Evolutionary conservation across 1,284 basidiomycete genomes (phyloP).

Genomic region (Fomitiporia mediterranea): DNA sequence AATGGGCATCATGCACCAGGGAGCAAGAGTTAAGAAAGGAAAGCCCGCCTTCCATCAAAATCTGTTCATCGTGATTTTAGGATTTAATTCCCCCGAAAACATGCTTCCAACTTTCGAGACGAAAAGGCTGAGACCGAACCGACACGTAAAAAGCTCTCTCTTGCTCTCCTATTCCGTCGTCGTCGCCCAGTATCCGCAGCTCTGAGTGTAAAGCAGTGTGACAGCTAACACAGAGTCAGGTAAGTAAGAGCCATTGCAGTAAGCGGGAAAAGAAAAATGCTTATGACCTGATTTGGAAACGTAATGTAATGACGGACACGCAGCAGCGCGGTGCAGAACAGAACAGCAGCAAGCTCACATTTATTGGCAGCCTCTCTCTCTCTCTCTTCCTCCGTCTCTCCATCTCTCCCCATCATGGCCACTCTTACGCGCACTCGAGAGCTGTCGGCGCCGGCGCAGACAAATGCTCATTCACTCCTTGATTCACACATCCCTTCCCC

Average conservation of each 20-base stretch:
- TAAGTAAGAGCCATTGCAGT: no score
- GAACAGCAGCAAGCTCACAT: no score
- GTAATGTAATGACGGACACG: not conserved
- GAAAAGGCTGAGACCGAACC: not conserved
- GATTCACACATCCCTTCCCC: constrained; percentile 30
- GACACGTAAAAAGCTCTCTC: not conserved
- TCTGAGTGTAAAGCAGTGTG: not conserved
- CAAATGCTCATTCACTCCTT: constrained; percentile 18
- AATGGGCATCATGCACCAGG: no score
- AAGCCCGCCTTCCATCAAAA: not conserved
- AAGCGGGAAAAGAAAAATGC: not conserved
- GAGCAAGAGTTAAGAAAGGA: no score
- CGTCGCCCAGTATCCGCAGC: no score
- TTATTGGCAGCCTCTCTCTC: no score
- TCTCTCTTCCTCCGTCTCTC: not conserved
- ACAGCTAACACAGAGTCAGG: not conserved
- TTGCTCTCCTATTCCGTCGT: not conserved
- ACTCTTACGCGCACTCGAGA: constrained; percentile 16
- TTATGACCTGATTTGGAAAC: not conserved
- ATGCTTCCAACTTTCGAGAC: not conserved
- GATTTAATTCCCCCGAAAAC: not conserved
- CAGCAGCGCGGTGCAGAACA: not conserved
- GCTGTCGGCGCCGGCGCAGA: not conserved
- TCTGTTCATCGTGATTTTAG: constrained; percentile 4
- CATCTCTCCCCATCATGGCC: constrained; percentile 19